Conservation (phyloP, 1,284 basidiomycete species). For the Mycosarcoma maydis region DNA sequence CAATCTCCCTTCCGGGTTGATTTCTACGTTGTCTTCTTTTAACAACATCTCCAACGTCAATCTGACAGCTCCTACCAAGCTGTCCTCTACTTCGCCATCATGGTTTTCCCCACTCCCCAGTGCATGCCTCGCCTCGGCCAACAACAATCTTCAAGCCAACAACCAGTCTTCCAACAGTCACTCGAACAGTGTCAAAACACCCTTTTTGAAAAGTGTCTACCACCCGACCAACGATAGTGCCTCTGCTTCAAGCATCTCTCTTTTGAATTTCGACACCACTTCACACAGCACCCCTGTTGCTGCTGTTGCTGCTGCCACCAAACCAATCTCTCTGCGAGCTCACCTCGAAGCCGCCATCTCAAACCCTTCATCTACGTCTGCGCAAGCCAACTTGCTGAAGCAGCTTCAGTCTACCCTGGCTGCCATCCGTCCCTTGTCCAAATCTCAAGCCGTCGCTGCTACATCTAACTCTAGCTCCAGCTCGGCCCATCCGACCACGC, state of each 20-base stretch:
- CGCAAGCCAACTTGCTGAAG: slow-evolving; percentile 42
- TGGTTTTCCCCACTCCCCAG: slow-evolving; percentile 43
- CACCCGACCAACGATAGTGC: slow-evolving; percentile 49
- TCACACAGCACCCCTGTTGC: slow-evolving; percentile 1
- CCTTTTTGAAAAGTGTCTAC: slow-evolving; percentile 50
- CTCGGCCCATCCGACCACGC: slow-evolving; percentile 18
- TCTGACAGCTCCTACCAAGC: slow-evolving; percentile 44
- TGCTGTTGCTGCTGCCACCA: slow-evolving; percentile 1
- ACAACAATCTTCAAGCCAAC: slow-evolving; percentile 25
- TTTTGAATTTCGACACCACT: slow-evolving; percentile 31
- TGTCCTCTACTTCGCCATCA: slow-evolving; percentile 44
- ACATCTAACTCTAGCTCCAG: slow-evolving; percentile 10
- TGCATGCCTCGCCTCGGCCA: slow-evolving; percentile 45
- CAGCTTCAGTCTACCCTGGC: slow-evolving; percentile 41
- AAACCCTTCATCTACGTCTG: slow-evolving; percentile 46
- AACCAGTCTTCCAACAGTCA: slow-evolving; percentile 25
- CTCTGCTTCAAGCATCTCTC: slow-evolving; percentile 5
- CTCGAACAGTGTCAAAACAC: slow-evolving; percentile 23
- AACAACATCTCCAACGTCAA: slow-evolving; percentile 29
- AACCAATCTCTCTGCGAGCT: slow-evolving; percentile 38
- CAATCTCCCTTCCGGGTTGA: slow-evolving; percentile 50
- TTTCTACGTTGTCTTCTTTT: slow-evolving; percentile 51
- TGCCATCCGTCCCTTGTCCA: slow-evolving; percentile 33
- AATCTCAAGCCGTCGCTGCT: slow-evolving; percentile 15
- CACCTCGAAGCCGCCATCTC: slow-evolving; percentile 49